A percentile compares a stretch with the other conserved stretches of the same genome.
phyloP scores from a whole-genome alignment of 352 stramenopile species.

The Aphanomyces astaci region DNA sequence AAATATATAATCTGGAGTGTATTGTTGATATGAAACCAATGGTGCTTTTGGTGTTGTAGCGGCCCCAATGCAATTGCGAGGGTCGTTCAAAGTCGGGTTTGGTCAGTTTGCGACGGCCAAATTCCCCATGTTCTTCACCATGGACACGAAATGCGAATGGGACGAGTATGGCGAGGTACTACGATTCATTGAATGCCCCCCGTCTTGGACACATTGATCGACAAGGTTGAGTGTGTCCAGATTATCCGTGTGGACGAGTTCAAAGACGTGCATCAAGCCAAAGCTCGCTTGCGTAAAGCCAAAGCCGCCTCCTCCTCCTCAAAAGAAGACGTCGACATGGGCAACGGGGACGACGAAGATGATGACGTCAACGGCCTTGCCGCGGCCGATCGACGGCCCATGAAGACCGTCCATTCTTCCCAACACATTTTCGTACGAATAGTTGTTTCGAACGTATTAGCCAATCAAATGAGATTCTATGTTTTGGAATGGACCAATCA shows the following conservation, averaged over 20 bases:
- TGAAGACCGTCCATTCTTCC: slow-evolving; percentile 70
- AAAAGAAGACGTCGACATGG: slow-evolving; percentile 64
- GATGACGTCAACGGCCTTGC: too few species aligned
- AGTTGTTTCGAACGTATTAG: not conserved
- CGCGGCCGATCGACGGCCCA: slow-evolving; percentile 58
- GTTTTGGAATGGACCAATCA: too few species aligned
- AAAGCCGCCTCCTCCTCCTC: not conserved
- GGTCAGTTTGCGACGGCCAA: slow-evolving; percentile 76
- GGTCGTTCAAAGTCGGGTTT: slow-evolving; percentile 79
- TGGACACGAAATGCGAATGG: slow-evolving; percentile 81
- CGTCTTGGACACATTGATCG: not conserved
- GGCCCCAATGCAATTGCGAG: slow-evolving; percentile 56
- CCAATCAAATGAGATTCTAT: slow-evolving; percentile 15
- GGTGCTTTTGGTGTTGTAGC: too few species aligned
- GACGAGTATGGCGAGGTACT: slow-evolving; percentile 83
- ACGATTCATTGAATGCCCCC: not conserved
- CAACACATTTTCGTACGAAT: slow-evolving; percentile 48
- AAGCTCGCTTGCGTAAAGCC: slow-evolving; percentile 36
- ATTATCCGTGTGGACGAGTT: slow-evolving; percentile 80
- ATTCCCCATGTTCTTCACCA: slow-evolving; percentile 84
- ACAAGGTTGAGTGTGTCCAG: slow-evolving; percentile 24
- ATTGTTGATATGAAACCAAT: too few species aligned
- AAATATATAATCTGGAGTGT: too few species aligned
- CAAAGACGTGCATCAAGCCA: slow-evolving; percentile 61
- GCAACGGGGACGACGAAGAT: slow-evolving; percentile 48